Percentiles rank a stretch among this genome's conserved stretches.
phyloP scores from a whole-genome alignment of 208 protist species.

The Balamuthia mandrillaris region DNA sequence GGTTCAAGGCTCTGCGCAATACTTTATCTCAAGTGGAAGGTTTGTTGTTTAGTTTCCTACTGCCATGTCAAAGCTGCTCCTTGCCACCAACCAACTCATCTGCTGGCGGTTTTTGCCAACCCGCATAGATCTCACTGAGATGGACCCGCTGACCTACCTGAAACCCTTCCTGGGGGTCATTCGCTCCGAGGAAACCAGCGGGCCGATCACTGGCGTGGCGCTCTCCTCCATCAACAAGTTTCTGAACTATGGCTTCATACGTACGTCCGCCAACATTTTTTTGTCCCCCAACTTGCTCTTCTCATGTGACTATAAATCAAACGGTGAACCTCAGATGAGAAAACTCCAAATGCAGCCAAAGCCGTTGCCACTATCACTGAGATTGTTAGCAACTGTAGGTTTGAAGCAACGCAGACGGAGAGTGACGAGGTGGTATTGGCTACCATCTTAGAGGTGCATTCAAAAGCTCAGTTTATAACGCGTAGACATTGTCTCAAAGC shows the following conservation, averaged over 20 bases:
- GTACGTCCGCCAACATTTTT: too few species aligned
- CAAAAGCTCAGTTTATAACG: too few species aligned
- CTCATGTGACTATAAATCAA: slow-evolving; percentile 18
- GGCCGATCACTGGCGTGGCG: slow-evolving; percentile 58
- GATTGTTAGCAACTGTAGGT: slow-evolving; percentile 48
- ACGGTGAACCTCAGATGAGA: neutral
- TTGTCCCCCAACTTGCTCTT: neutral
- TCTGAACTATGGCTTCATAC: slow-evolving; percentile 36
- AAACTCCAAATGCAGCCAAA: slow-evolving; percentile 33
- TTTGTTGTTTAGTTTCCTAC: neutral
- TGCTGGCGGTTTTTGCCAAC: neutral
- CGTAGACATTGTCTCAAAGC: too few species aligned
- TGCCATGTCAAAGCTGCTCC: neutral
- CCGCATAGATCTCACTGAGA: slow-evolving; percentile 38
- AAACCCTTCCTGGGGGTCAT: slow-evolving; percentile 59
- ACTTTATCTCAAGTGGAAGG: neutral
- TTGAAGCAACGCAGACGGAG: slow-evolving; percentile 55
- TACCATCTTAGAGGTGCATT: slow-evolving; percentile 49
- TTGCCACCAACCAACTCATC: too few species aligned
- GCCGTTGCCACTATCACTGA: slow-evolving; percentile 47
- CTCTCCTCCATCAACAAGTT: slow-evolving; percentile 58
- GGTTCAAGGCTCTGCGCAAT: slow-evolving; percentile 1
- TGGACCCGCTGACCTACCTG: slow-evolving; percentile 51
- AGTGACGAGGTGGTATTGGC: slow-evolving; percentile 56
- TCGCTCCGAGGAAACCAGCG: slow-evolving; percentile 54